Evolutionary conservation across 2,329 filamentous ascomycete genomes (phyloP).

Genomic region (Emmonsia crescens): DNA sequence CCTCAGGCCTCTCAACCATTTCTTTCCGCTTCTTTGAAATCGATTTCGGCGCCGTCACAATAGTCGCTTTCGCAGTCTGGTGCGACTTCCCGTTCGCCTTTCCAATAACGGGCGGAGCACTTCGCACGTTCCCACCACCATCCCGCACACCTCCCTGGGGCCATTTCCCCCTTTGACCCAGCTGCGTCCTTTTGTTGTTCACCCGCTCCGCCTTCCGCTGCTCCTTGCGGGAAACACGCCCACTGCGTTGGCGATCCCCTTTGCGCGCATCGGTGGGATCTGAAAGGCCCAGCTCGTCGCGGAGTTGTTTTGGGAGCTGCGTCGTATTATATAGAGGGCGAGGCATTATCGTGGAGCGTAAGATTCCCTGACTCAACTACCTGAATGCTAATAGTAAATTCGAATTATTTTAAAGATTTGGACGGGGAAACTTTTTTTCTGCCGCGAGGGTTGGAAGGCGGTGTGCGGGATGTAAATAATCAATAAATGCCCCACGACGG

Average conservation of each 20-base stretch:
- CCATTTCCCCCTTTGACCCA: constrained; percentile 13
- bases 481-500: neutral
- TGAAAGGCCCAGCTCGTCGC: constrained; percentile 30
- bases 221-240: constrained; percentile 45
- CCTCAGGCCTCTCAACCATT: constrained; percentile 17
- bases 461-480: neutral
- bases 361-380: neutral
- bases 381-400: neutral
- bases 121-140: constrained; percentile 15
- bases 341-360: constrained; percentile 19
- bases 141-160: constrained; percentile 11
- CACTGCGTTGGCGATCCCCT: constrained; percentile 16
- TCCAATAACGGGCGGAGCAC: constrained; percentile 17
- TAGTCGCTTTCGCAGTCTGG: constrained; percentile 11
- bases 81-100: constrained; percentile 16
- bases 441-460: neutral
- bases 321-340: constrained; percentile 33
- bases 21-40: constrained; percentile 27
- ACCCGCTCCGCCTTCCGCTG: constrained; percentile 53
- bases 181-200: constrained; percentile 47
- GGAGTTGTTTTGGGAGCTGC: constrained; percentile 29
- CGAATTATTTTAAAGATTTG: neutral
- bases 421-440: constrained; percentile 1
- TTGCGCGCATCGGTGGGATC: constrained; percentile 25
- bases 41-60: constrained; percentile 21